Conservation (phyloP, 768 basidiomycete species). For the Termitomyces sp. region DNA sequence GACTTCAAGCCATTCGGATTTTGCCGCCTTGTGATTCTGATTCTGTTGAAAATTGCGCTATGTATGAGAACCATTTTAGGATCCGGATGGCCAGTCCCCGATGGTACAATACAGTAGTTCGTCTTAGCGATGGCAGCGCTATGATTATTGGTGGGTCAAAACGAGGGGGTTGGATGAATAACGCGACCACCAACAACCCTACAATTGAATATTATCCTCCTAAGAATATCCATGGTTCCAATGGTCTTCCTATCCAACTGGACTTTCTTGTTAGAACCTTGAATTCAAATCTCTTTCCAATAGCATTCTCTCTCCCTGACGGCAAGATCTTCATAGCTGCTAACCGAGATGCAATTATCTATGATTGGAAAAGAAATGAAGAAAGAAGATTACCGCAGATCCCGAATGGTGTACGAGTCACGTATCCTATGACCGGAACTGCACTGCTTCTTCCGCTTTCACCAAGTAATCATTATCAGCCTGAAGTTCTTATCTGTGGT, state of each 20-base stretch:
- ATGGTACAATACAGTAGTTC: conserved; percentile 74
- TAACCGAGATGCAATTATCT: conserved; percentile 75
- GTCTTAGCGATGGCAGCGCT: conserved; percentile 71
- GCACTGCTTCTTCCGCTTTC: conserved; percentile 69
- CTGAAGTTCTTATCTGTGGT: conserved; percentile 74
- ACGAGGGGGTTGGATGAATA: conserved; percentile 86
- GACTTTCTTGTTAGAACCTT: conserved; percentile 66
- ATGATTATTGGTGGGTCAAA: conserved; percentile 81
- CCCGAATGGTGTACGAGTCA: conserved; percentile 75
- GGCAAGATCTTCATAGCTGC: conserved; percentile 72
- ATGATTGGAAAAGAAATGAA: conserved; percentile 62
- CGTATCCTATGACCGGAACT: conserved; percentile 79
- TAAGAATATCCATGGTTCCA: conserved; percentile 61
- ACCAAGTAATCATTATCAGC: conserved; percentile 53
- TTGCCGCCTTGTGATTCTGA: conserved; percentile 60
- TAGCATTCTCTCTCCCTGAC: conserved; percentile 67
- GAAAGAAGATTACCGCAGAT: conserved; percentile 61
- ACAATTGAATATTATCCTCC: conserved; percentile 82
- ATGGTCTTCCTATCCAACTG: conserved; percentile 61
- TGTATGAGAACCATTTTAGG: conserved; percentile 59
- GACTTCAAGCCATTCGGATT: conserved; percentile 67
- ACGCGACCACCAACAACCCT: conserved; percentile 74
- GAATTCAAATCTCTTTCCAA: conserved; percentile 80
- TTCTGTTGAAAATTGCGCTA: conserved; percentile 43
- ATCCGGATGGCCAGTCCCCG: conserved; percentile 73